Base-by-base conservation (phyloP, 1,139 yeast species). In the Blastobotrys aristatus region DNA sequence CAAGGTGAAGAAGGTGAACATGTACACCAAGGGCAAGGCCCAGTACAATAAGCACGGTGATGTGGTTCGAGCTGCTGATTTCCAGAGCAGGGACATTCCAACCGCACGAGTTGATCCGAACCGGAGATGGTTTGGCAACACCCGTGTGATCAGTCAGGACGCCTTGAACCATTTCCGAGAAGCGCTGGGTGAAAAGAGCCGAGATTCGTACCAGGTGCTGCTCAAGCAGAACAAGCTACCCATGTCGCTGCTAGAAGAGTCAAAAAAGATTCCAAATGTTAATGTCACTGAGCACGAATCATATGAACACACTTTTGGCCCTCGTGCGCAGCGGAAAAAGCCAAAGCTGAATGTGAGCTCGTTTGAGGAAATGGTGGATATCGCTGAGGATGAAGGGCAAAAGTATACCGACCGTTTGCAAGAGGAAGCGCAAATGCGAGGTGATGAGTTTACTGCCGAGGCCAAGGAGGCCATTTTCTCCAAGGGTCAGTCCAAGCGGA, bases 401-500 rank as follows among this genome's bases (percentile, higher is more conserved):
- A 65, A 69, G 26, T 92, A 67, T 61, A 80, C 84, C 58, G 97
- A 90, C 59, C 84, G 87, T 60, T 67, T 76, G 51, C 64, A 59
- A 47, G 58, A 57, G 34, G 63, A 65, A 53, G 70, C 65, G 33
- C 92, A 86, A 59, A 72, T 86, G 61, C 77, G 80, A 50, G 72
- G 63, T 48, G 80, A 80, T 54, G 94, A 89, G 59, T 86, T 83
- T 75, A 77, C 94, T 5, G 84, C 83, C 58, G 94, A 86, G 59
- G 96, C 97, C 30, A 88, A 88, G 65, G 98, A 92, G 68, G 92
- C 94, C 51, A 89, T 92, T 68, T 92, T 92, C 75, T 83, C 84
- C 64, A 92, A 92, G 67, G 98, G 98, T 60, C 97, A 92, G 71
- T 89, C 97, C 47, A 92, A 92, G 70, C 85, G 98, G 73, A 92